Percentiles rank a stretch among this genome's conserved stretches.
phyloP scores from a whole-genome alignment of 371 early-diverging fungal genomes.

The Syncephalastrum sp. region DNA sequence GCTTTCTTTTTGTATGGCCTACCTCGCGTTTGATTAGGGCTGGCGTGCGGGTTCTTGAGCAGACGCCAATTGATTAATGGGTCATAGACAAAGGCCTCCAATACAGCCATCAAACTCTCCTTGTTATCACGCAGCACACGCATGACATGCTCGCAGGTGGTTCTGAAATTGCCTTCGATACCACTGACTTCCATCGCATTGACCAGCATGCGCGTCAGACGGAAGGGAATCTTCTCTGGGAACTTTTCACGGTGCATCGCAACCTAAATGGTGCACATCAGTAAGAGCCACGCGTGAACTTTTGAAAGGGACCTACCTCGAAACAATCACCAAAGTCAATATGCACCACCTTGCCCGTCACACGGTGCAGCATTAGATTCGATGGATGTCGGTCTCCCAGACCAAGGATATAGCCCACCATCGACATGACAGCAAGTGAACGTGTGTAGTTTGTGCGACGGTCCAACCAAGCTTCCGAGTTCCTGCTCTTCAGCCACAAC shows the following conservation, averaged over 20 bases:
- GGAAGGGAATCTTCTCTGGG: conserved; percentile 98
- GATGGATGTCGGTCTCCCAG: conserved; percentile 98
- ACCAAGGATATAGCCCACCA: conserved; percentile 98
- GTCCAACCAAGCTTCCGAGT: conserved; percentile 95
- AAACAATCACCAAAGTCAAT: conserved; percentile 99
- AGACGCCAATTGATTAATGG: conserved; percentile 95
- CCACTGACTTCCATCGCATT: conserved; percentile 98
- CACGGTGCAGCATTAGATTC: conserved; percentile 94
- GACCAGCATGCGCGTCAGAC: conserved; percentile 97
- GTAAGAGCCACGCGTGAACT: neutral
- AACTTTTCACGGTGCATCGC: conserved; percentile 96
- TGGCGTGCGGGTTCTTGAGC: conserved; percentile 41
- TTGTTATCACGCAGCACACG: conserved; percentile 94
- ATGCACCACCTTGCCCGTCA: conserved; percentile 95
- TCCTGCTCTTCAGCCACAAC: conserved; percentile 94
- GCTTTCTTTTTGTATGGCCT: neutral
- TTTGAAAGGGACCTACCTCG: conserved; percentile 59
- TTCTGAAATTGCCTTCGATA: conserved; percentile 95
- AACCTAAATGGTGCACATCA: conserved; percentile 44
- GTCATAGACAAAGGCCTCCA: conserved; percentile 98
- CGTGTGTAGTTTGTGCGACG: conserved; percentile 95
- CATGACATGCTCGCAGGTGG: conserved; percentile 96
- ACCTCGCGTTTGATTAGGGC: conserved; percentile 44
- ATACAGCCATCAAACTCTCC: conserved; percentile 96
- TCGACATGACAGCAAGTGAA: conserved; percentile 97